These are phyloP conservation scores for Conticribra weissflogii DNA, from an alignment of 108 stramenopile genomes.

Conservation along the genomic window DNA sequence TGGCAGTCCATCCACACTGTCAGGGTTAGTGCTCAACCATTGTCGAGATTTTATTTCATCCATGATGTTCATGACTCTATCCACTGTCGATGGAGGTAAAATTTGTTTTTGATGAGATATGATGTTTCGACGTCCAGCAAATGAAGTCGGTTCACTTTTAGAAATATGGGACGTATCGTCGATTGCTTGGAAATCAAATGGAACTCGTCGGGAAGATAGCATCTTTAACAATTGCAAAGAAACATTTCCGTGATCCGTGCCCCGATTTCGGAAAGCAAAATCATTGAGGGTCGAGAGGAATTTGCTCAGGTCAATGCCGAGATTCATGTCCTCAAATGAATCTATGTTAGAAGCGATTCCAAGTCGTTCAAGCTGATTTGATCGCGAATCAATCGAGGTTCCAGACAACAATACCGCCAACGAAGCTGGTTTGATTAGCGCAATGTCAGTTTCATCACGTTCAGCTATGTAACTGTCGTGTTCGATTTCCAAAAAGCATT, in stretches of 20 bases:
- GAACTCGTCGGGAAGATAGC: slow-evolving; percentile 25
- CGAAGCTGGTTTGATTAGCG: too few species aligned
- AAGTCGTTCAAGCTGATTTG: too few species aligned
- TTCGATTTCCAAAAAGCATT: too few species aligned
- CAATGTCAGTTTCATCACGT: too few species aligned
- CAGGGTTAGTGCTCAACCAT: slow-evolving; percentile 75
- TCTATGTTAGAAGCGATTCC: too few species aligned
- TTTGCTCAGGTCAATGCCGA: slow-evolving; percentile 18
- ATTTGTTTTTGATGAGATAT: slow-evolving; percentile 18
- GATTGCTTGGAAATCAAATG: slow-evolving; percentile 14
- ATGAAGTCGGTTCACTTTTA: not conserved
- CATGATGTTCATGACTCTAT: slow-evolving; percentile 16
- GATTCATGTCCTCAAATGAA: not conserved
- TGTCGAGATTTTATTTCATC: slow-evolving; percentile 16
- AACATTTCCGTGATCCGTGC: slow-evolving; percentile 22
- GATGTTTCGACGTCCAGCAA: not conserved
- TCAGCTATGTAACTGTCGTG: not conserved
- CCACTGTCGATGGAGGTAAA: slow-evolving; percentile 3
- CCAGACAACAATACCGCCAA: too few species aligned
- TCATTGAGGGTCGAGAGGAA: slow-evolving; percentile 29
- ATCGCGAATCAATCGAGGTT: too few species aligned
- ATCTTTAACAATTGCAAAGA: slow-evolving; percentile 13
- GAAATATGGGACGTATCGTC: not conserved
- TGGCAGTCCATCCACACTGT: slow-evolving; percentile 76
- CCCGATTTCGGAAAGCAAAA: slow-evolving; percentile 16